Conservation (phyloP, 2,329 filamentous ascomycete species). For the Penicillium sp. region DNA sequence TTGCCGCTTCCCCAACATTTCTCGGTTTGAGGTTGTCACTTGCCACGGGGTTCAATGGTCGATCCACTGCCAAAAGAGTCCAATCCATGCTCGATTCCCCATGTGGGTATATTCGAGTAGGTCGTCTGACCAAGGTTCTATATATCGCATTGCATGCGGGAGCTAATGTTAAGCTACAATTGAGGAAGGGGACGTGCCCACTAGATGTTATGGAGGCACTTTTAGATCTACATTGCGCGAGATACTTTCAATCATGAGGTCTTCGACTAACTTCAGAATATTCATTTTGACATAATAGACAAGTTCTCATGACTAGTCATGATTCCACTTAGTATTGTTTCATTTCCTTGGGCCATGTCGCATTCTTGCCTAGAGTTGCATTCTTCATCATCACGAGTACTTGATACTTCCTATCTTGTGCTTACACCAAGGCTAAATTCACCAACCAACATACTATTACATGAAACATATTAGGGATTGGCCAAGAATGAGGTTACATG, state of each 20-base stretch:
- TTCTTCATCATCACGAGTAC: conserved; percentile 1
- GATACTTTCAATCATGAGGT: background rate
- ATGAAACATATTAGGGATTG: background rate
- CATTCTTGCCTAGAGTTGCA: conserved; percentile 1
- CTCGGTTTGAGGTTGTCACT: background rate
- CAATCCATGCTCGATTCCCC: background rate
- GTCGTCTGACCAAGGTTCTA: background rate
- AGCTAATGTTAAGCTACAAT: background rate
- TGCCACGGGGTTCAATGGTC: background rate
- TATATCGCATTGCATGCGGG: background rate
- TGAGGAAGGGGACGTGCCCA: background rate
- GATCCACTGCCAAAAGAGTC: background rate
- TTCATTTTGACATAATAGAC: background rate
- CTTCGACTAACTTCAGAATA: background rate
- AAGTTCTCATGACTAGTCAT: background rate
- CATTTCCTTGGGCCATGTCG: background rate
- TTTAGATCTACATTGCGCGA: background rate
- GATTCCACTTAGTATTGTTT: background rate
- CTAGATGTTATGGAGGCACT: background rate
- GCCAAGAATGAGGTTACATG: background rate
- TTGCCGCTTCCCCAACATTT: background rate
- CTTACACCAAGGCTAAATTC: background rate
- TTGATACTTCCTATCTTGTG: background rate
- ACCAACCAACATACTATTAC: background rate
- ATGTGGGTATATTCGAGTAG: background rate